Evolutionary conservation across 2,329 filamentous ascomycete genomes (phyloP), one percentile per base, ranked within the genome.

Genomic region (Epichloe aotearoae): DNA sequence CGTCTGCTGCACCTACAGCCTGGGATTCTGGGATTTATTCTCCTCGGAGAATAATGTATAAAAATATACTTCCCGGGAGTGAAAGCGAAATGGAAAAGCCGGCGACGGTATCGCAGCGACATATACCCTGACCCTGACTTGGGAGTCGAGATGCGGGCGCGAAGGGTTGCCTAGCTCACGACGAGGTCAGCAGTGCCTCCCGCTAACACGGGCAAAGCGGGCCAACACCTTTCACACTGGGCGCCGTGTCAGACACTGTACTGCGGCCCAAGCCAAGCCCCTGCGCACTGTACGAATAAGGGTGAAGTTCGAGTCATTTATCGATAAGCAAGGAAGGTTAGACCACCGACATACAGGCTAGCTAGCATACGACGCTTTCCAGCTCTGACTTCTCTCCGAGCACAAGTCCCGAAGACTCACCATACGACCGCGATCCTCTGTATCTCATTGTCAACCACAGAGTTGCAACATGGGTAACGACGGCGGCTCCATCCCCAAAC

Each of bases 401-500:
- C 19, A 14, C 10, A 30, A 30, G 10, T 23, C 8, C 39, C 12
- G 17, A 11, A 4, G 39, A 38, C 36, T 38, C 36, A 8, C 7
- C 12, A 14, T 38, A 14, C 4, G 3, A n/a, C 3, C 36, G 7
- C 36, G 15, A 38, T 38, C 36, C 5, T 38, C 4, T 38, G 5
- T n/a, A 38, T n/a, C 19, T n/a, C 23, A 15, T 14, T 8, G 20
- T 10, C 30, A 50, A 14, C 6, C 41, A 38, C 15, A 15, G n/a
- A 11, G 17, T n/a, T 23, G 41, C 48, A 46, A 14, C 20, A 50
- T 98, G 93, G 93, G 93, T 65, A 98, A 98, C 71, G 93, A 98
- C 66, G 93, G 93, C 59, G 93, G 93, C 65, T 91, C 88, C 58
- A 98, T 98, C 59, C 93, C 93, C 5, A 97, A 86, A 56, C 87